These are phyloP conservation scores for Rosa hybrid DNA, from an alignment of 331 rosid genomes.

Conservation along the genomic window DNA sequence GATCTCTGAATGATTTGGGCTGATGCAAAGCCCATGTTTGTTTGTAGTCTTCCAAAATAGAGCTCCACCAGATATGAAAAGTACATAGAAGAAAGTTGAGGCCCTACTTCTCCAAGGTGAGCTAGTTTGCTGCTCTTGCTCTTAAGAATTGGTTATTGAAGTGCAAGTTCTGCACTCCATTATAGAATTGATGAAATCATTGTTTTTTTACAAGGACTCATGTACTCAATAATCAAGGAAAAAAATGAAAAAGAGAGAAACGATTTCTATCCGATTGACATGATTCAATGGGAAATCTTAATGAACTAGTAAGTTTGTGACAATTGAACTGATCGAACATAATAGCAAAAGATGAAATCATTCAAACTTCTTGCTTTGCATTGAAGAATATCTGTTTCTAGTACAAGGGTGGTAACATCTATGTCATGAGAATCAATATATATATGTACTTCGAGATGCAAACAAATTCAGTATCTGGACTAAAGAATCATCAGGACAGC, in stretches of 20 bases:
- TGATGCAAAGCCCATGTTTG: background rate
- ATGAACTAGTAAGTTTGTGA: background rate
- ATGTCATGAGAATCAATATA: conserved; percentile 34
- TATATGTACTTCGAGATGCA: conserved; percentile 38
- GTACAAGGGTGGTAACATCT: conserved; percentile 8
- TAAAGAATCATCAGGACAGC: conserved; percentile 57
- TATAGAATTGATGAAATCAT: background rate
- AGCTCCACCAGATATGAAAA: background rate
- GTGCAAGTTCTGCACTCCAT: background rate
- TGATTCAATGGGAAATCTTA: background rate
- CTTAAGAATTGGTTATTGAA: background rate
- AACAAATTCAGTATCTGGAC: conserved; percentile 30
- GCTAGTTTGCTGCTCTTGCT: background rate
- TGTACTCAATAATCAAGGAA: background rate
- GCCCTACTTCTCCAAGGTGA: background rate
- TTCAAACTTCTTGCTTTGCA: conserved; percentile 16
- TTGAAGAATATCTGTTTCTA: conserved; percentile 40
- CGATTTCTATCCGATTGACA: background rate
- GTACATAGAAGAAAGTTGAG: background rate
- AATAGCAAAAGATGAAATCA: conserved; percentile 13
- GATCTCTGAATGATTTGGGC: background rate
- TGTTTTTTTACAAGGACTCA: background rate
- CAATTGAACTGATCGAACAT: background rate
- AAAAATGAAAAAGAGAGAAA: background rate
- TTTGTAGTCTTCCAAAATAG: background rate